Percentiles rank a stretch among this genome's conserved stretches.
Conservation (phyloP, 208 protist species). For the Crithidia sp. region DNA sequence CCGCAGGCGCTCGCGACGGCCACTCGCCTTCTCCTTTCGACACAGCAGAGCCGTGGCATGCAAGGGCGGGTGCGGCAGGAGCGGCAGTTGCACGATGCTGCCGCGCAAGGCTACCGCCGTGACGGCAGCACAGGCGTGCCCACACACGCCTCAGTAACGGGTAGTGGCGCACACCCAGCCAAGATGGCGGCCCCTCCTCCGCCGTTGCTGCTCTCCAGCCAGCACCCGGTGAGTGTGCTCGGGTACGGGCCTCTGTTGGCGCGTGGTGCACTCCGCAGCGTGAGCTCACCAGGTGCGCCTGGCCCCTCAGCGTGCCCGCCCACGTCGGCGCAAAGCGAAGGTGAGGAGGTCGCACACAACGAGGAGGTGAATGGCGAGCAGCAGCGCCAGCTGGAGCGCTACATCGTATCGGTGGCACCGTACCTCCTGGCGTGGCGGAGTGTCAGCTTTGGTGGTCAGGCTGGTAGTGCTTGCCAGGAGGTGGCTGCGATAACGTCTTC, state of each 20-base stretch:
- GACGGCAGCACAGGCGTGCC: too few relatives aligned
- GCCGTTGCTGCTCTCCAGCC: slow-evolving; percentile 40
- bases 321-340: neutral
- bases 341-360: neutral
- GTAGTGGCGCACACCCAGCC: too few relatives aligned
- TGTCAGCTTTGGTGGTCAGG: too few relatives aligned
- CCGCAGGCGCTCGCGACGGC: slow-evolving; percentile 5
- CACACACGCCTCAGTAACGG: too few relatives aligned
- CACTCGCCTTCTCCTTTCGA: slow-evolving; percentile 20
- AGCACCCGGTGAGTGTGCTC: slow-evolving; percentile 42
- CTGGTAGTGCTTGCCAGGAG: neutral
- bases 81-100: slow-evolving; percentile 3
- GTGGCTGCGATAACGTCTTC: neutral
- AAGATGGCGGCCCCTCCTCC: neutral
- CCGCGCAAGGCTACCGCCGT: too few relatives aligned
- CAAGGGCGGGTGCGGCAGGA: slow-evolving; percentile 21
- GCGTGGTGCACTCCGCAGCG: neutral
- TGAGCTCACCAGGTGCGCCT: neutral
- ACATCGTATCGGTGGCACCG: slow-evolving; percentile 24
- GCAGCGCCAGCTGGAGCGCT: slow-evolving; percentile 12
- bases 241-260: slow-evolving; percentile 50
- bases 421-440: slow-evolving; percentile 32
- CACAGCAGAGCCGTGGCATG: slow-evolving; percentile 24
- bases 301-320: too few relatives aligned
- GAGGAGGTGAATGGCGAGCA: neutral